These are phyloP conservation scores for Globisporangium cederbergense DNA, from an alignment of 352 stramenopile species.

Conservation along the genomic window DNA sequence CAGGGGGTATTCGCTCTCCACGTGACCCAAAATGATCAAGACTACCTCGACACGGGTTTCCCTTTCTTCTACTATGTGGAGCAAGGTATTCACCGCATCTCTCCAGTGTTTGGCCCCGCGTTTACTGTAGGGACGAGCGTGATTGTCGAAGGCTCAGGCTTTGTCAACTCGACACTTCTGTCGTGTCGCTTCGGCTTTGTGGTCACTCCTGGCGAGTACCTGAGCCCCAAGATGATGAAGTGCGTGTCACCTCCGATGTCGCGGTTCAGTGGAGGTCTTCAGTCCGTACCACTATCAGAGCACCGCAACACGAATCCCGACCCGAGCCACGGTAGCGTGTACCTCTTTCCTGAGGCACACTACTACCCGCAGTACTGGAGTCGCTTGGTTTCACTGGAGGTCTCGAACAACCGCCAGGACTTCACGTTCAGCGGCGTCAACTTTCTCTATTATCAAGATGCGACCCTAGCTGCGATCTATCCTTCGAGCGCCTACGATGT, in stretches of 20 bases:
- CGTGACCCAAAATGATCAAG: slow-evolving; percentile 91
- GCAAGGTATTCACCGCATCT: slow-evolving; percentile 69
- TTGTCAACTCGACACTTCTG: slow-evolving; percentile 85
- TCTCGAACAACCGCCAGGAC: slow-evolving; percentile 95
- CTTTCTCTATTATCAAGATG: slow-evolving; percentile 92
- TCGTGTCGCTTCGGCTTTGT: slow-evolving; percentile 87
- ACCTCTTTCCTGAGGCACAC: slow-evolving; percentile 78
- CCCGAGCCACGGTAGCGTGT: slow-evolving; percentile 53
- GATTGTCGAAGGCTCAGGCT: slow-evolving; percentile 79
- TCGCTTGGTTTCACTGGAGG: slow-evolving; percentile 90
- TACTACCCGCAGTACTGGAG: slow-evolving; percentile 88
- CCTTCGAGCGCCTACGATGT: slow-evolving; percentile 54
- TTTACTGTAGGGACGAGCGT: slow-evolving; percentile 79
- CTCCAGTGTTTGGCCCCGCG: slow-evolving; percentile 87
- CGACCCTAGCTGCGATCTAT: slow-evolving; percentile 58
- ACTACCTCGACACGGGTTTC: slow-evolving; percentile 71
- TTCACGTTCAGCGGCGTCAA: slow-evolving; percentile 89
- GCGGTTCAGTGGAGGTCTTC: slow-evolving; percentile 46
- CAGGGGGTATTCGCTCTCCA: slow-evolving; percentile 76
- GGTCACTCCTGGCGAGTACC: slow-evolving; percentile 80
- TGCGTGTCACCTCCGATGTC: slow-evolving; percentile 82
- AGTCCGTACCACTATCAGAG: slow-evolving; percentile 61
- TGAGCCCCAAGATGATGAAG: slow-evolving; percentile 70
- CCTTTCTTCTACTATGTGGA: slow-evolving; percentile 86
- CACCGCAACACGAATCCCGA: slow-evolving; percentile 62